These are phyloP conservation scores for Podospora didyma DNA, from an alignment of 495 filamentous ascomycete species.

Conservation along the genomic window DNA sequence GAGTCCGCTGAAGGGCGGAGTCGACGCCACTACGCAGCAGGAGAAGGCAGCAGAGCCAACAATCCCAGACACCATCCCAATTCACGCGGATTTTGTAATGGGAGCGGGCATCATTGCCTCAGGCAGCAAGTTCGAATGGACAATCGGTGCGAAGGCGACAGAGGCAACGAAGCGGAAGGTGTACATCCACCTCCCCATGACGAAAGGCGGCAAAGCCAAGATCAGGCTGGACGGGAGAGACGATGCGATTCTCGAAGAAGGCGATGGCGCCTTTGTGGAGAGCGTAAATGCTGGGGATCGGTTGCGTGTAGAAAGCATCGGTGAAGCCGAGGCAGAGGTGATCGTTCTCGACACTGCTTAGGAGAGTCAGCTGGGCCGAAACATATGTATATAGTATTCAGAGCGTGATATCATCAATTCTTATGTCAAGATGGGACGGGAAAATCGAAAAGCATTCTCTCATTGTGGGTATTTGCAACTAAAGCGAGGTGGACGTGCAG, in stretches of 20 bases:
- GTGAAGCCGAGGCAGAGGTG: conserved; percentile 64
- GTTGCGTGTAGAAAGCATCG: conserved; percentile 58
- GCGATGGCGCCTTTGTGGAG: conserved; percentile 71
- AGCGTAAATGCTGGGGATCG: conserved; percentile 52
- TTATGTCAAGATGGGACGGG: not conserved
- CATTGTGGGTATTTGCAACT: too few relatives aligned
- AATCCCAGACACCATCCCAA: conserved; percentile 62
- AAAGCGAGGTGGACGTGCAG: too few relatives aligned
- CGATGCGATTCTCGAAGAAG: conserved; percentile 59
- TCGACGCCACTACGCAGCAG: conserved; percentile 52
- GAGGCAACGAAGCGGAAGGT: conserved; percentile 60
- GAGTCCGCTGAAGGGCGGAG: conserved; percentile 62
- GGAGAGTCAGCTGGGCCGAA: not conserved
- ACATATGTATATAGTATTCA: too few relatives aligned
- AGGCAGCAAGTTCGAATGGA: conserved; percentile 55
- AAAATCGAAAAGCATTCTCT: too few relatives aligned
- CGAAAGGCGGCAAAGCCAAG: conserved; percentile 63
- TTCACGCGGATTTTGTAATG: conserved; percentile 79
- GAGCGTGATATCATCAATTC: too few relatives aligned
- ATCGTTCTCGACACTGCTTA: conserved; percentile 57
- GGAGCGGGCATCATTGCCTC: conserved; percentile 61
- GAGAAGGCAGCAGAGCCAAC: conserved; percentile 56
- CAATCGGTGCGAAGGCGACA: conserved; percentile 50
- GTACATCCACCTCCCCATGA: conserved; percentile 74
- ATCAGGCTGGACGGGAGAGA: conserved; percentile 60